Evolutionary conservation across 2,329 filamentous ascomycete genomes (phyloP).

Genomic region (Cladophialophora immunda): DNA sequence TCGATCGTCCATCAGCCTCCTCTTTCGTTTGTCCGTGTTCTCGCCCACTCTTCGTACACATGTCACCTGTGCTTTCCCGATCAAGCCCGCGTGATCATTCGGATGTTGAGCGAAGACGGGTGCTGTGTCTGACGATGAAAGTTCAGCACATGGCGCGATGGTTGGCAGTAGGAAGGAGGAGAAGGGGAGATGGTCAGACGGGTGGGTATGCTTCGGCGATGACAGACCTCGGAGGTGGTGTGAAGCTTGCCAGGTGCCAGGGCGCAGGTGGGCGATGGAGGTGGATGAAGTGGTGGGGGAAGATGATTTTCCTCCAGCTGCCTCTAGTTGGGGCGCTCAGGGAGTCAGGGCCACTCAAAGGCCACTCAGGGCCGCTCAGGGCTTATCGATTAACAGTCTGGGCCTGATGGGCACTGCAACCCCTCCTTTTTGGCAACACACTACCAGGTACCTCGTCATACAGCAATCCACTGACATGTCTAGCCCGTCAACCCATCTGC

Average conservation of each 20-base stretch:
- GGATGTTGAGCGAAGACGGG: not conserved
- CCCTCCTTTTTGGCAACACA: not conserved
- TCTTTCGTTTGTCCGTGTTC: not conserved
- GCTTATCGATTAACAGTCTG: conserved; percentile 4
- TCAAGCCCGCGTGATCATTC: conserved; percentile 16
- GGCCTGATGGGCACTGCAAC: not conserved
- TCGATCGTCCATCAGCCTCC: conserved; percentile 7
- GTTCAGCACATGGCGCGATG: not conserved
- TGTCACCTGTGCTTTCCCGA: conserved; percentile 5
- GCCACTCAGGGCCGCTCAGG: too few relatives aligned
- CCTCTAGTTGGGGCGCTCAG: not conserved
- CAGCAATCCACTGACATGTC: not conserved
- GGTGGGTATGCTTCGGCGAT: not conserved
- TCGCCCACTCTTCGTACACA: not conserved
- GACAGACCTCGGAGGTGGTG: conserved; percentile 6
- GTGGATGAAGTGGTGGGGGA: not conserved
- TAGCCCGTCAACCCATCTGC: too few relatives aligned
- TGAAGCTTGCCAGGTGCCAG: not conserved
- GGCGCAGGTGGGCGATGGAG: not conserved
- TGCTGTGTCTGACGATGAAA: not conserved
- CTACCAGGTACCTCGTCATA: too few relatives aligned
- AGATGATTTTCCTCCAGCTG: not conserved
- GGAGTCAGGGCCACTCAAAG: too few relatives aligned
- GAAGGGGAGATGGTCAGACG: not conserved
- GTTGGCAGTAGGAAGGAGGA: not conserved